These are phyloP conservation scores for Penicillium sp. DNA, from an alignment of 2,329 filamentous ascomycete genomes.

Conservation along the genomic window DNA sequence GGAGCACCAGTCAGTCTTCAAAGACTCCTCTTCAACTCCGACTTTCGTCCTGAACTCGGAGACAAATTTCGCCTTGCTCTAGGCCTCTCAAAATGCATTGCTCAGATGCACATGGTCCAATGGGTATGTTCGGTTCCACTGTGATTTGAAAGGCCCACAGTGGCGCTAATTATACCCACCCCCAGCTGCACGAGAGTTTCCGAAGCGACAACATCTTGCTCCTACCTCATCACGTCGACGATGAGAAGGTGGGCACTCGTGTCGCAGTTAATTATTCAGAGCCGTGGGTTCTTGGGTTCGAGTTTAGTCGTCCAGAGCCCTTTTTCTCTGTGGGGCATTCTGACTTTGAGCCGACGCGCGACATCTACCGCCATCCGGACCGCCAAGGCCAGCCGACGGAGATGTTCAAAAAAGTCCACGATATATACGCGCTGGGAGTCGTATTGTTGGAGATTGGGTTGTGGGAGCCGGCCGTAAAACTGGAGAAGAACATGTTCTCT, in stretches of 20 bases:
- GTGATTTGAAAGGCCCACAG: neutral
- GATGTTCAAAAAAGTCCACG: constrained; percentile 37
- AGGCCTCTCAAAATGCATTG: constrained; percentile 10
- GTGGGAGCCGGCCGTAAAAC: constrained; percentile 13
- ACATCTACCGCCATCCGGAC: constrained; percentile 35
- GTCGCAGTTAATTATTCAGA: constrained; percentile 12
- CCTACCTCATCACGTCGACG: constrained; percentile 1
- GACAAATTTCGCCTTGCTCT: constrained; percentile 15
- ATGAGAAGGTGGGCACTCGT: neutral
- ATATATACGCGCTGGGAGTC: constrained; percentile 46
- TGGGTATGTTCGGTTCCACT: constrained; percentile 5
- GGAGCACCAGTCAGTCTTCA: constrained; percentile 13
- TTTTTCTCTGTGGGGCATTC: constrained; percentile 13
- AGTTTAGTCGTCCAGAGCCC: constrained; percentile 14
- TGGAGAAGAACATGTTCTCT: constrained; percentile 12
- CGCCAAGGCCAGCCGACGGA: constrained; percentile 35
- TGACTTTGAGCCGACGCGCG: constrained; percentile 12
- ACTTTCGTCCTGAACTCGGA: constrained; percentile 8
- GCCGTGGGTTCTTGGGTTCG: constrained; percentile 15
- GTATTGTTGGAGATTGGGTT: constrained; percentile 43
- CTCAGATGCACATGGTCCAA: constrained; percentile 17
- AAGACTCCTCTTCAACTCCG: constrained; percentile 6
- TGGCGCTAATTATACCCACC: constrained; percentile 7
- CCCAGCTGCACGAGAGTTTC: constrained; percentile 14
- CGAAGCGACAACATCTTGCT: constrained; percentile 14